A percentile compares a stretch with the other conserved stretches of the same genome.
These are phyloP conservation scores for Pythium scleroteichum DNA, from an alignment of 352 stramenopile species.

Conservation along the genomic window DNA sequence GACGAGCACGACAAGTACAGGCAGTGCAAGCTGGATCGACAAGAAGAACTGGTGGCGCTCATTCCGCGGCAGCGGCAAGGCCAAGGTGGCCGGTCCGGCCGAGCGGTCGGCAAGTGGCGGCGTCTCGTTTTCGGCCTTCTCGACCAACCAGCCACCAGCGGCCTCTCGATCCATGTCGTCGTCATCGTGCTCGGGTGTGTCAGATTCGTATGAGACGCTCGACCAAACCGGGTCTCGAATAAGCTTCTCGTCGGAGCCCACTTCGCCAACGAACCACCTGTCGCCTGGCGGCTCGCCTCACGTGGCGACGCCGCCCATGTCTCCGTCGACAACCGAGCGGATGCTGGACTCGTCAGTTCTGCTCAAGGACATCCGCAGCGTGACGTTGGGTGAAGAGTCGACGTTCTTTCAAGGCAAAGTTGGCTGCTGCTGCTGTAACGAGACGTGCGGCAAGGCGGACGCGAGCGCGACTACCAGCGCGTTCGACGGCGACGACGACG, in stretches of 20 bases:
- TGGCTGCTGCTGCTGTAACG: constrained; percentile 13
- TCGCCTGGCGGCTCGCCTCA: constrained; percentile 11
- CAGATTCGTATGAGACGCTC: constrained; percentile 17
- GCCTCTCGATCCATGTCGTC: constrained; percentile 33
- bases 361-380: constrained; percentile 53
- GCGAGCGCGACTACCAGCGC: constrained; percentile 16
- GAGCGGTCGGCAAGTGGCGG: constrained; percentile 67
- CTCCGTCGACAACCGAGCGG: constrained; percentile 12
- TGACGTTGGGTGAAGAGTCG: constrained; percentile 47
- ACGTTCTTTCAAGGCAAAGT: constrained; percentile 58
- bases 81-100: constrained; percentile 29
- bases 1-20: constrained; percentile 12
- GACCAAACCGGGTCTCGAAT: constrained; percentile 12
- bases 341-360: constrained; percentile 61
- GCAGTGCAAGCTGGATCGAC: constrained; percentile 35
- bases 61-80: constrained; percentile 54
- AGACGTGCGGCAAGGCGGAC: constrained; percentile 6
- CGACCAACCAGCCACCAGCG: constrained; percentile 20
- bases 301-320: constrained; percentile 25
- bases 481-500: constrained; percentile 4
- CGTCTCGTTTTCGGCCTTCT: constrained; percentile 43
- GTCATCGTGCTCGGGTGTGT: constrained; percentile 24
- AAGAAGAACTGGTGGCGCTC: constrained; percentile 76
- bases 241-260: constrained; percentile 15
- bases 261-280: constrained; percentile 8